Evolutionary conservation across 164 flowering plant genomes (phyloP).

Genomic region (Piper betle): DNA sequence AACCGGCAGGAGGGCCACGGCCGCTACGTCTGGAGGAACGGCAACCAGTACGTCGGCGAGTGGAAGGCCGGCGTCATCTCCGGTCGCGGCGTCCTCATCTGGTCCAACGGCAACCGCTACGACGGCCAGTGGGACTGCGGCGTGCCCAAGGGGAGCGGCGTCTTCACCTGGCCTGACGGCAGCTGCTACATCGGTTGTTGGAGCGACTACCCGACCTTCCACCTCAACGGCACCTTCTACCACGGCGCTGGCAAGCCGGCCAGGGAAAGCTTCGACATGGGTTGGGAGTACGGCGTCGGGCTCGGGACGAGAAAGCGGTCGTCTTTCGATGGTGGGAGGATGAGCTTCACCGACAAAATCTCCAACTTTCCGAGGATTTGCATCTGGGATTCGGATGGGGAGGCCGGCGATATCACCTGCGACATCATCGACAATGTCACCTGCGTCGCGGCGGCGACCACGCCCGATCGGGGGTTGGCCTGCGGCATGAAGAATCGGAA

Average conservation of each 20-base stretch:
- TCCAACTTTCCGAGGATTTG: slow-evolving; percentile 55
- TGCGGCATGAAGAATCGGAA: slow-evolving; percentile 1
- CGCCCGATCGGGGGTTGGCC: slow-evolving; percentile 6
- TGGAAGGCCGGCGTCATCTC: slow-evolving; percentile 28
- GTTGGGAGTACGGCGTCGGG: neutral
- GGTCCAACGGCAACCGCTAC: slow-evolving; percentile 33
- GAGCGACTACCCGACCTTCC: slow-evolving; percentile 19
- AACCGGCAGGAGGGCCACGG: slow-evolving; percentile 18
- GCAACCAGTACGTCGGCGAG: slow-evolving; percentile 31
- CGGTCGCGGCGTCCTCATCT: slow-evolving; percentile 27
- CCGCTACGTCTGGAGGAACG: slow-evolving; percentile 24
- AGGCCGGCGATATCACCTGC: slow-evolving; percentile 79
- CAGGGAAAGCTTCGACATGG: neutral
- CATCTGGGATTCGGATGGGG: slow-evolving; percentile 82
- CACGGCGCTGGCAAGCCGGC: slow-evolving; percentile 15
- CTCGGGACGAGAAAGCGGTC: slow-evolving; percentile 28
- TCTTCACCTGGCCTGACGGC: slow-evolving; percentile 29
- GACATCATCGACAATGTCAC: slow-evolving; percentile 69
- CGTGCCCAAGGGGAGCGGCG: slow-evolving; percentile 31
- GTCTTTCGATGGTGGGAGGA: slow-evolving; percentile 37
- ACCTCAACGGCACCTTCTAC: slow-evolving; percentile 28
- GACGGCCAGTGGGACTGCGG: slow-evolving; percentile 36
- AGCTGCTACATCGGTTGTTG: slow-evolving; percentile 29
- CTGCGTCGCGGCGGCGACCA: slow-evolving; percentile 15
- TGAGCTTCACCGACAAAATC: slow-evolving; percentile 23